Percentiles rank a stretch among this genome's conserved stretches.
phyloP scores from a whole-genome alignment of 495 filamentous ascomycete genomes.

The Letharia columbiana region DNA sequence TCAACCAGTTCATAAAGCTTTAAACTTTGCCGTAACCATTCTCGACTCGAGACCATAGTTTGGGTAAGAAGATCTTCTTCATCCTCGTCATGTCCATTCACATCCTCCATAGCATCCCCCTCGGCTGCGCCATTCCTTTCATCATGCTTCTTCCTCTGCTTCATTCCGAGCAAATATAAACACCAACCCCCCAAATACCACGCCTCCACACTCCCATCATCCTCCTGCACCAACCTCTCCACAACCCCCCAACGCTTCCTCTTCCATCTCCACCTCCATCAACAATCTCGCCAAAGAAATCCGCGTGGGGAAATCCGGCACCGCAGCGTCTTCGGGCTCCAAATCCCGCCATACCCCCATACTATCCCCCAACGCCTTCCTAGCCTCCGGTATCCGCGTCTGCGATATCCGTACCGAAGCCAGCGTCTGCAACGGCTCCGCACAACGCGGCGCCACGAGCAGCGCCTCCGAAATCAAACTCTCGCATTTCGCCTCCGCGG shows the following conservation, averaged over 20 bases:
- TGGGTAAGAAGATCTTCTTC: slow-evolving; percentile 29
- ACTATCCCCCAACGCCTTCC: slow-evolving; percentile 65
- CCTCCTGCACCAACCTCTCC: slow-evolving; percentile 72
- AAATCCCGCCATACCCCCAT: slow-evolving; percentile 68
- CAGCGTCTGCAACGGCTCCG: slow-evolving; percentile 85
- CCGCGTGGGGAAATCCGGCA: slow-evolving; percentile 75
- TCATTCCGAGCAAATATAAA: slow-evolving; percentile 67
- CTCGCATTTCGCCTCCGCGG: slow-evolving; percentile 81
- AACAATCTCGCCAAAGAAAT: slow-evolving; percentile 77
- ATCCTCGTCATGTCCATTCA: slow-evolving; percentile 25
- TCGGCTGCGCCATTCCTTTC: slow-evolving; percentile 19
- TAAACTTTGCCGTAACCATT: slow-evolving; percentile 46
- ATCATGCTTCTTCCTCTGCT: slow-evolving; percentile 28
- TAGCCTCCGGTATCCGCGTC: slow-evolving; percentile 63
- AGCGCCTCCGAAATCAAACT: slow-evolving; percentile 77
- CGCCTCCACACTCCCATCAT: slow-evolving; percentile 87
- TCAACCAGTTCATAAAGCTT: slow-evolving; percentile 38
- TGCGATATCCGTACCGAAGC: slow-evolving; percentile 93
- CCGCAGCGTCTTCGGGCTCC: slow-evolving; percentile 40
- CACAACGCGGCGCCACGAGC: slow-evolving; percentile 58
- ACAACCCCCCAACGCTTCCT: slow-evolving; percentile 78
- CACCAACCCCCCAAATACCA: slow-evolving; percentile 98
- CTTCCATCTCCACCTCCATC: slow-evolving; percentile 81
- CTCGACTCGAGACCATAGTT: slow-evolving; percentile 39
- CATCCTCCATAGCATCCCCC: slow-evolving; percentile 15